A percentile compares a stretch with the other conserved stretches of the same genome.
phyloP scores from a whole-genome alignment of 768 basidiomycete species.

The Tulasnella sp. region DNA sequence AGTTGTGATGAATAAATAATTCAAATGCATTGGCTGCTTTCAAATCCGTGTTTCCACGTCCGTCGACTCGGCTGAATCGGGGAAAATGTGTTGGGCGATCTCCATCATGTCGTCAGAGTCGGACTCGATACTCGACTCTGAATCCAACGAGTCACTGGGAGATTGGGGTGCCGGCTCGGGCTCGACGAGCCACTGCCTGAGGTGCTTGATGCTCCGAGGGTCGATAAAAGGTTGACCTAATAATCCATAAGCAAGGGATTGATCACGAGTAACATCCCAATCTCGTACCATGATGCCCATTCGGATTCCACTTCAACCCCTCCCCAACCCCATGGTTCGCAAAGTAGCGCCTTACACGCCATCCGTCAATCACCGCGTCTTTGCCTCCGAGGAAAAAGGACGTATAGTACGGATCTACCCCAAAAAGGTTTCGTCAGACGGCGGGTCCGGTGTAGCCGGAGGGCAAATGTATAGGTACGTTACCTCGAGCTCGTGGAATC shows the following conservation, averaged over 20 bases:
- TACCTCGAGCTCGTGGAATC: conserved; percentile 52
- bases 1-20: no score
- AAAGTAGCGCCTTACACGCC: conserved; percentile 39
- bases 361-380: conserved; percentile 64
- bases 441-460: not conserved
- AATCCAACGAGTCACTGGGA: not conserved
- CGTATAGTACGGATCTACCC: conserved; percentile 47
- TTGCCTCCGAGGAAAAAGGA: conserved; percentile 71
- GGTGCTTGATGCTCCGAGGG: not conserved
- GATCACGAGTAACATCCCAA: not conserved
- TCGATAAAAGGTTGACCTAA: not conserved
- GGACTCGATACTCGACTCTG: no score
- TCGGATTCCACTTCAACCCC: conserved; percentile 50
- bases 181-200: not conserved
- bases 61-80: no score
- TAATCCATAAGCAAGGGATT: not conserved
- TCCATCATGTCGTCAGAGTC: no score
- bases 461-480: not conserved
- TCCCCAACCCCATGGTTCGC: conserved; percentile 59
- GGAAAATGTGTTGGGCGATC: no score
- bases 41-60: no score
- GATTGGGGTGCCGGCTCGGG: not conserved
- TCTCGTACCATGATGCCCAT: conserved; percentile 42
- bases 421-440: not conserved
- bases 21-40: no score